Base-by-base conservation (phyloP, 2,329 filamentous ascomycete species). In the Rhinocladiella similis region DNA sequence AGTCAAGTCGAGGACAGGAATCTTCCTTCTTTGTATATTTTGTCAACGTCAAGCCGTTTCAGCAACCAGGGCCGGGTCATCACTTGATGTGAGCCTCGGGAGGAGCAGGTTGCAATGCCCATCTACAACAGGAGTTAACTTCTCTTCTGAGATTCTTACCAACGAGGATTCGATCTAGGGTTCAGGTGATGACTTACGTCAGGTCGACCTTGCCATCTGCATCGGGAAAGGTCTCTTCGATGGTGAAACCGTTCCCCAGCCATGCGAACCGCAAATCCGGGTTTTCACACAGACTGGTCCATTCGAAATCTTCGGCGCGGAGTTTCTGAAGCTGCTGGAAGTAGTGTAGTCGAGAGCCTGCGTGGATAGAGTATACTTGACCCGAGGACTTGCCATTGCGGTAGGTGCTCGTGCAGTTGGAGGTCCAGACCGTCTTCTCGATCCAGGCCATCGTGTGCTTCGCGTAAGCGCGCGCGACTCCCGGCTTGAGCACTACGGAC, bases 401-500 rank as follows among this genome's bases (percentile, higher is more conserved):
- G 53, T 72, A 73, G 35, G 67, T 63, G 52, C 72, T 72, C 18
- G 66, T 59, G 50, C 64, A 72, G 51, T 72, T 69, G 42, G 72
- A 70, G 13, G 12, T 29, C 38, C 39, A 53, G 13, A 46, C 36
- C 38, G 39, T 50, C 47, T 42, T 33, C 47, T 51, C 13, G 19
- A 36, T 19, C 47, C 20, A 51, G n/a, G 20, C 39, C 12, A 36
- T 25, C 13, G 41, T 46, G n/a, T 50, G 47, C 47, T 45, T 36
- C 39, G 50, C 46, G 20, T 35, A 45, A n/a, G 48, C 50, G 16
- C 47, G 12, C 10, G 49, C 49, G 10, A 39, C 35, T 20, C 39
- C 71, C 1, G 67, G 58, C 59, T 71, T 76, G 5, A 78, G 72
- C 42, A 73, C 72, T 41, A 72, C 63, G 38, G 71, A 69, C 7